Conservation (phyloP, 768 basidiomycete species). For the Pseudohyphozyma bogoriensis region DNA sequence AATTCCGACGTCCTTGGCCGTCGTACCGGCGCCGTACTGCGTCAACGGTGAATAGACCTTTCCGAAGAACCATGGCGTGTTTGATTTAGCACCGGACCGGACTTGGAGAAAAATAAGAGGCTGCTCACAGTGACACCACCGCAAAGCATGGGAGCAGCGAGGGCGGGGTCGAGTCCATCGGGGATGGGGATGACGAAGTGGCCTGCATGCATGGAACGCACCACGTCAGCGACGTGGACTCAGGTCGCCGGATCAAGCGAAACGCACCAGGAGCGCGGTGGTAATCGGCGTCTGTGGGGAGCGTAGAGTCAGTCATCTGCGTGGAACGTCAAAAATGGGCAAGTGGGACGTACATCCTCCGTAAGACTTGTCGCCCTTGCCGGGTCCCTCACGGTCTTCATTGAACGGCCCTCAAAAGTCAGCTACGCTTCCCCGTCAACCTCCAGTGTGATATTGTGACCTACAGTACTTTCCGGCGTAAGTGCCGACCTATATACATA, state of each 20-base stretch:
- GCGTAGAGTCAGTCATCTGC: conserved; percentile 16
- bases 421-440: not conserved
- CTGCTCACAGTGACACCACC: not conserved
- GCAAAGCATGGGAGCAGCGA: conserved; percentile 52
- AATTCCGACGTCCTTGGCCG: conserved; percentile 55
- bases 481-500: no score
- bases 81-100: conserved; percentile 56
- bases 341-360: conserved; percentile 27
- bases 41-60: conserved; percentile 55
- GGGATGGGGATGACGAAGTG: conserved; percentile 56
- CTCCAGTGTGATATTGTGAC: no score
- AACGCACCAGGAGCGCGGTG: conserved; percentile 42
- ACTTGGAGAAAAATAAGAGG: not conserved
- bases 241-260: no score
- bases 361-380: conserved; percentile 27
- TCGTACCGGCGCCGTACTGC: conserved; percentile 46
- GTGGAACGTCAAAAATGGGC: not conserved
- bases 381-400: no score
- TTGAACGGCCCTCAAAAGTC: no score
- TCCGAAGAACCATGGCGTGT: no score
- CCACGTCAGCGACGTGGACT: no score
- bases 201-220: no score
- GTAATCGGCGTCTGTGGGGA: conserved; percentile 48
- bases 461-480: conserved; percentile 18
- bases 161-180: conserved; percentile 42